phyloP scores from a whole-genome alignment of 345 rosid species.

The Populus davidiana region DNA sequence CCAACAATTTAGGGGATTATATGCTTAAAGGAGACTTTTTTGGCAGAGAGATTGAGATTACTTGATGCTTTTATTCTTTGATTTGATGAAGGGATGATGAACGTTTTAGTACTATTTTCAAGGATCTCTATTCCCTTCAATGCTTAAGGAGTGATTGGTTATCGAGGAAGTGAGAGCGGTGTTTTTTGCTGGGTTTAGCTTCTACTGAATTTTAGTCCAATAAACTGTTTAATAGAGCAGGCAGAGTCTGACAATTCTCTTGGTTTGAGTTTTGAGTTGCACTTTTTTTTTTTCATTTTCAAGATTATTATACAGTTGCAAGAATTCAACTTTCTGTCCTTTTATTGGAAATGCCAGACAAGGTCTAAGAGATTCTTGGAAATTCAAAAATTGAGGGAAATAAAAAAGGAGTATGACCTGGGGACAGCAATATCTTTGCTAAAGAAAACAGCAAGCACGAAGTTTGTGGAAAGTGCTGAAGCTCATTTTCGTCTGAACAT shows the following conservation, averaged over 20 bases:
- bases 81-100: background rate
- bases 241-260: background rate
- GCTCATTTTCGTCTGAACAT: conserved; percentile 97
- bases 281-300: background rate
- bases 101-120: background rate
- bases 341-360: conserved; percentile 51
- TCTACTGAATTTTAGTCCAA: conserved; percentile 1
- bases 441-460: conserved; percentile 61
- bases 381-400: conserved; percentile 90
- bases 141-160: background rate
- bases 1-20: background rate
- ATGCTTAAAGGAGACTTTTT: background rate
- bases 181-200: background rate
- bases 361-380: conserved; percentile 99
- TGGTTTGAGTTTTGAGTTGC: background rate
- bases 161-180: background rate
- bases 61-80: background rate
- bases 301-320: conserved; percentile 9
- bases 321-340: conserved; percentile 10
- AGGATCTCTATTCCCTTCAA: background rate
- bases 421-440: conserved; percentile 72
- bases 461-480: conserved; percentile 86
- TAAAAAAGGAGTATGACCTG: conserved; percentile 68
- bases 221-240: background rate
- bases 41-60: background rate